Conservation (phyloP, 257 asterid genomes). For the Sherardia arvensis region DNA sequence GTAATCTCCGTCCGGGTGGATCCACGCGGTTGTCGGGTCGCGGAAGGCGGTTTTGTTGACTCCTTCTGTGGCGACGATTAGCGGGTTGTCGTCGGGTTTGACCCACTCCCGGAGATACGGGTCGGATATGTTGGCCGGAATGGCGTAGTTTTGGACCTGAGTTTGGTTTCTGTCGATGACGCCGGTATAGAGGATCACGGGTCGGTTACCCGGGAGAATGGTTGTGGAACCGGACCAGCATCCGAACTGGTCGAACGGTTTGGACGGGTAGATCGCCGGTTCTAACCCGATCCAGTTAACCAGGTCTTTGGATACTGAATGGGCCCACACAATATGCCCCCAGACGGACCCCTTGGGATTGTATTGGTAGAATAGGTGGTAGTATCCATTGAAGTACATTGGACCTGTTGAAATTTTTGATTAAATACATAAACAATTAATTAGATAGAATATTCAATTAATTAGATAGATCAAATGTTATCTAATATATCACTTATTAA, state of each 20-base stretch:
- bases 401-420: constrained; percentile 36
- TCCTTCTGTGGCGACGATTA: constrained; percentile 27
- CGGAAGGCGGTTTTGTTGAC: constrained; percentile 53
- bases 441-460: too few relatives aligned
- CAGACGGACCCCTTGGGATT: constrained; percentile 66
- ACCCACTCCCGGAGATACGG: constrained; percentile 52
- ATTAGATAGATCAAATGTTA: too few relatives aligned
- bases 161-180: constrained; percentile 35
- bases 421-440: neutral
- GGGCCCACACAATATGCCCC: constrained; percentile 84
- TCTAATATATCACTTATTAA: too few relatives aligned
- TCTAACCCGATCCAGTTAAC: constrained; percentile 48
- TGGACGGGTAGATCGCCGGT: constrained; percentile 46
- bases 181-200: constrained; percentile 69
- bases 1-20: constrained; percentile 46
- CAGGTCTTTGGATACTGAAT: constrained; percentile 59
- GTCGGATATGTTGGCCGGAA: constrained; percentile 58
- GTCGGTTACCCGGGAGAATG: constrained; percentile 50
- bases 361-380: constrained; percentile 72
- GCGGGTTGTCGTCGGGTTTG: constrained; percentile 68
- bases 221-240: constrained; percentile 94
- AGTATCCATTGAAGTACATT: constrained; percentile 58
- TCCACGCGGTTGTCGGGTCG: constrained; percentile 81
- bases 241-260: constrained; percentile 50
- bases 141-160: constrained; percentile 71